Evolutionary conservation across 768 basidiomycete genomes (phyloP).

Genomic region (Pleurotus ostreatus): DNA sequence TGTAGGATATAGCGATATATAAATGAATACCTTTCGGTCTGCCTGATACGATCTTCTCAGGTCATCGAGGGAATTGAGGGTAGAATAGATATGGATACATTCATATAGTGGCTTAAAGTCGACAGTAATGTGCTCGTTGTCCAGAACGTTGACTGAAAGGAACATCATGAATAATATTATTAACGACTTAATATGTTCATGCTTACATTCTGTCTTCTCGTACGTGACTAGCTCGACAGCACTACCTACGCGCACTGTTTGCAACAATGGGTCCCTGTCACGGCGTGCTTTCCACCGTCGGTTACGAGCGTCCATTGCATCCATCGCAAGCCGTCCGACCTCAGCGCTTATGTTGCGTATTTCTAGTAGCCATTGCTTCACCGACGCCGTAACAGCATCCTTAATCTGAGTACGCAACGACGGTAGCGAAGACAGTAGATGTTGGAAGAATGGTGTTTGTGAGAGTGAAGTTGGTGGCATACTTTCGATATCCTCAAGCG

Average conservation of each 20-base stretch:
- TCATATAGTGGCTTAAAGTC: constrained; percentile 96
- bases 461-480: constrained; percentile 87
- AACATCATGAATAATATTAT: constrained; percentile 10
- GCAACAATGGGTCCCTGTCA: constrained; percentile 80
- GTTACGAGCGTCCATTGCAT: constrained; percentile 82
- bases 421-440: constrained; percentile 88
- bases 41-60: constrained; percentile 91
- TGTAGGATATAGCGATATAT: background rate
- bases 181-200: background rate
- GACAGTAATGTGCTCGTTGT: constrained; percentile 83
- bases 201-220: constrained; percentile 92
- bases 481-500: constrained; percentile 90
- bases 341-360: constrained; percentile 84
- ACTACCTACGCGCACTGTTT: constrained; percentile 78
- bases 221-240: constrained; percentile 89
- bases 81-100: constrained; percentile 94
- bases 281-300: constrained; percentile 80
- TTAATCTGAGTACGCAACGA: constrained; percentile 87
- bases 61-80: constrained; percentile 86
- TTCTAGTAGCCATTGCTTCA: constrained; percentile 96
- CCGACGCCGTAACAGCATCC: constrained; percentile 89
- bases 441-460: constrained; percentile 89
- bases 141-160: constrained; percentile 79
- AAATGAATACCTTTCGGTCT: constrained; percentile 75
- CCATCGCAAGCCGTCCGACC: constrained; percentile 84